phyloP scores from a whole-genome alignment of 257 asterid species.

The Capsicum baccatum region DNA sequence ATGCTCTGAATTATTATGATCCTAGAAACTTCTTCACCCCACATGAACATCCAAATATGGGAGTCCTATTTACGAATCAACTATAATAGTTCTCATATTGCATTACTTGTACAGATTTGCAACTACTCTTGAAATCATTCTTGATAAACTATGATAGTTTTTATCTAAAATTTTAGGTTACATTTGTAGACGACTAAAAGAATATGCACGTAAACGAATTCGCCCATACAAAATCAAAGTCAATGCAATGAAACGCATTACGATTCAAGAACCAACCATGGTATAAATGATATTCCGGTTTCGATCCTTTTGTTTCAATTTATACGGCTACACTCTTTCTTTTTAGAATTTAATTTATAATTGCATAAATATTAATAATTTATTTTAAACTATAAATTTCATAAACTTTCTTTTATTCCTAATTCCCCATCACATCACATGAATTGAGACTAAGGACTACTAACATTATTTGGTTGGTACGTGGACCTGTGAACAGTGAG shows the following conservation, averaged over 20 bases:
- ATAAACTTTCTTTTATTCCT: no score
- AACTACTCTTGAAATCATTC: not conserved
- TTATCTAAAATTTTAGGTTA: not conserved
- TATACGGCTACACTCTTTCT: not conserved
- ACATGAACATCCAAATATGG: no score
- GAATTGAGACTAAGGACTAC: not conserved
- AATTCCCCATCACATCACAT: not conserved
- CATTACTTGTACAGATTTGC: not conserved
- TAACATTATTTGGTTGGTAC: not conserved
- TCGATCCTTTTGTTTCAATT: not conserved
- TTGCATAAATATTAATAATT: no score
- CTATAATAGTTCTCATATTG: not conserved
- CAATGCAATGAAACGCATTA: not conserved
- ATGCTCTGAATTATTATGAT: not conserved
- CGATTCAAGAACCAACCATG: not conserved
- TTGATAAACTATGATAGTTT: not conserved
- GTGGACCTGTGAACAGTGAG: slow-evolving; percentile 36
- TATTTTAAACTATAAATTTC: no score
- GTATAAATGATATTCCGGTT: not conserved
- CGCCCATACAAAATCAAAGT: not conserved
- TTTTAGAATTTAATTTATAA: no score
- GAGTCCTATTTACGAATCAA: not conserved
- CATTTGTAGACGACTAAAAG: not conserved
- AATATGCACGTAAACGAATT: not conserved
- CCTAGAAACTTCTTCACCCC: slow-evolving; percentile 12